A percentile compares a stretch with the other conserved stretches of the same genome.
These are phyloP conservation scores for Solanum clarkiae DNA, from an alignment of 257 asterid genomes.

Conservation along the genomic window DNA sequence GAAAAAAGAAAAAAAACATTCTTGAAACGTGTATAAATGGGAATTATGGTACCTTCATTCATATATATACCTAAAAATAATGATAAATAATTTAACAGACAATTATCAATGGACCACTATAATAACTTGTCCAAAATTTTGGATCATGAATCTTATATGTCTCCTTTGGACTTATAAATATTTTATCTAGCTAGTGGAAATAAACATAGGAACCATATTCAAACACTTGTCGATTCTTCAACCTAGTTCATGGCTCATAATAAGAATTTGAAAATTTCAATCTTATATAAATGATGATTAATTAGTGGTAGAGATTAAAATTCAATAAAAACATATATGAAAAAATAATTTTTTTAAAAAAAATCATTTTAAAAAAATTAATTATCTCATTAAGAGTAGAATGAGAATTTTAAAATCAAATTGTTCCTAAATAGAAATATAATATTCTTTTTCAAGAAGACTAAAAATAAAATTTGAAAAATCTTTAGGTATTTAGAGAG, in stretches of 20 bases:
- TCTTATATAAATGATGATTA: neutral
- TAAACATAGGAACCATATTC: neutral
- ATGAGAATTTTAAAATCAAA: no score
- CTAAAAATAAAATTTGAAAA: no score
- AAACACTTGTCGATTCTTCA: neutral
- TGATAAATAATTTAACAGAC: neutral
- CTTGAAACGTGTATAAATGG: neutral
- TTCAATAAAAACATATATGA: no score
- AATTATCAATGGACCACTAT: neutral
- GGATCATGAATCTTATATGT: neutral
- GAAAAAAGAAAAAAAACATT: neutral
- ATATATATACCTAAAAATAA: neutral
- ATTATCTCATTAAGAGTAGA: no score
- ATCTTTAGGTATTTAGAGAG: no score
- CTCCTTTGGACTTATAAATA: neutral
- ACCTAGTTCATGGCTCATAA: neutral
- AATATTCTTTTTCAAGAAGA: no score
- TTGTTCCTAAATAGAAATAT: no score
- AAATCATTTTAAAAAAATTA: neutral
- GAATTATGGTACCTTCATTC: neutral
- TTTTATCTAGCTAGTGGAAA: neutral
- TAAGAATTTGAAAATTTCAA: fast-evolving
- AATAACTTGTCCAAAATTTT: neutral
- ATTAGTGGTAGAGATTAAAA: neutral
- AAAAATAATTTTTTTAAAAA: no score